Percentiles rank a stretch among this genome's conserved stretches.
Evolutionary conservation across 768 basidiomycete genomes (phyloP).

Genomic region (Lactifluus hygrophoroides): DNA sequence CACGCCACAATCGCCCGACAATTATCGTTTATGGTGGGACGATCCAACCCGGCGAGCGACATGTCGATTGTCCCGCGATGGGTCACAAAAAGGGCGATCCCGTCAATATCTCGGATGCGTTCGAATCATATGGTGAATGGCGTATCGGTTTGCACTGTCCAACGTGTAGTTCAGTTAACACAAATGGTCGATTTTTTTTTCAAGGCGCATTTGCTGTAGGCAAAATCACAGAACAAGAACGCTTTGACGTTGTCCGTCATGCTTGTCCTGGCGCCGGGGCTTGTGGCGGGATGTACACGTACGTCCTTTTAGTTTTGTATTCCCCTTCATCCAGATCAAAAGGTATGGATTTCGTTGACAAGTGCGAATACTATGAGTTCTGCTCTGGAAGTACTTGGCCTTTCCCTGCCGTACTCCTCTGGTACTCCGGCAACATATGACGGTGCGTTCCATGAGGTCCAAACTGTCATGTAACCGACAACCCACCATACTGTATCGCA

Average conservation of each 20-base stretch:
- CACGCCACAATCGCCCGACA: conserved; percentile 79
- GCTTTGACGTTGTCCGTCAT: conserved; percentile 77
- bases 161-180: not conserved
- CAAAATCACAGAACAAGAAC: conserved; percentile 70
- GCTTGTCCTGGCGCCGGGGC: conserved; percentile 81
- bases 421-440: conserved; percentile 68
- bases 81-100: conserved; percentile 70
- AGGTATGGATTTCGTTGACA: conserved; percentile 21
- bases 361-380: conserved; percentile 88
- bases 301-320: conserved; percentile 21
- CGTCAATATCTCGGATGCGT: conserved; percentile 78
- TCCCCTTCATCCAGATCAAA: not conserved
- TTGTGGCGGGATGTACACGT: conserved; percentile 87
- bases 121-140: conserved; percentile 67
- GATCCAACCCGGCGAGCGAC: conserved; percentile 68
- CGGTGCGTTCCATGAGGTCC: conserved; percentile 31
- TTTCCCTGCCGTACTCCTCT: conserved; percentile 79
- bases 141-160: not conserved
- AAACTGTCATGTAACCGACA: too few species aligned
- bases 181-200: not conserved
- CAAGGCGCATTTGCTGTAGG: conserved; percentile 69
- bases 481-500: not conserved
- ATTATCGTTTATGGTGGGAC: conserved; percentile 83
- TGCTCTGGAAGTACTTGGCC: conserved; percentile 73
- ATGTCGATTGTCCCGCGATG: conserved; percentile 74